A percentile compares a stretch with the other conserved stretches of the same genome.
These are phyloP conservation scores for Pythium aphanidermatum DNA, from an alignment of 352 stramenopile genomes.

Conservation along the genomic window DNA sequence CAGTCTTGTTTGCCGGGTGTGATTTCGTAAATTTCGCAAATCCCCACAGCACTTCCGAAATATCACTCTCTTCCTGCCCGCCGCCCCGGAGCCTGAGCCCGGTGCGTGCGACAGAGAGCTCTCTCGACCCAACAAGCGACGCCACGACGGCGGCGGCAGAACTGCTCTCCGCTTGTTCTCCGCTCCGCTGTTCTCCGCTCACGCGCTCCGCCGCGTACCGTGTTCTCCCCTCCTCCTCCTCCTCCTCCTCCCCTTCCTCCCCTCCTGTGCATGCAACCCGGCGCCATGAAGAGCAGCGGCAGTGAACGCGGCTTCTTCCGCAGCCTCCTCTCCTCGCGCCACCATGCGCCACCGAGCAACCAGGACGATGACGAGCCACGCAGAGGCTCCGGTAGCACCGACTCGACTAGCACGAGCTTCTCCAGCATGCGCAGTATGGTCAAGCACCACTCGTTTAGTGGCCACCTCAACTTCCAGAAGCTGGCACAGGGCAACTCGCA, in stretches of 20 bases:
- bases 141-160: too few species aligned
- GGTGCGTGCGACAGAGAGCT: too few species aligned
- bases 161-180: not conserved
- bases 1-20: too few species aligned
- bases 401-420: slow-evolving; percentile 16
- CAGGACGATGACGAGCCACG: slow-evolving; percentile 15
- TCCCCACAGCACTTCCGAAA: too few species aligned
- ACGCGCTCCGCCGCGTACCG: not conserved
- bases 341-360: slow-evolving; percentile 16
- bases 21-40: too few species aligned
- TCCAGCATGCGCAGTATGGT: slow-evolving; percentile 14
- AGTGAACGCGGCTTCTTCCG: slow-evolving; percentile 28
- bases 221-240: not conserved
- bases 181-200: not conserved
- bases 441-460: slow-evolving; percentile 68
- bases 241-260: not conserved
- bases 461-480: slow-evolving; percentile 52
- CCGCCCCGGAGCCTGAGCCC: too few species aligned
- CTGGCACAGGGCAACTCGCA: slow-evolving; percentile 23
- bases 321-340: slow-evolving; percentile 14
- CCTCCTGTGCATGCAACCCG: slow-evolving; percentile 1
- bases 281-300: slow-evolving; percentile 14
- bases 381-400: slow-evolving; percentile 11
- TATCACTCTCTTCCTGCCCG: too few species aligned
- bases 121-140: too few species aligned